phyloP scores from a whole-genome alignment of 2,329 filamentous ascomycete species.

The Amauroascus niger region DNA sequence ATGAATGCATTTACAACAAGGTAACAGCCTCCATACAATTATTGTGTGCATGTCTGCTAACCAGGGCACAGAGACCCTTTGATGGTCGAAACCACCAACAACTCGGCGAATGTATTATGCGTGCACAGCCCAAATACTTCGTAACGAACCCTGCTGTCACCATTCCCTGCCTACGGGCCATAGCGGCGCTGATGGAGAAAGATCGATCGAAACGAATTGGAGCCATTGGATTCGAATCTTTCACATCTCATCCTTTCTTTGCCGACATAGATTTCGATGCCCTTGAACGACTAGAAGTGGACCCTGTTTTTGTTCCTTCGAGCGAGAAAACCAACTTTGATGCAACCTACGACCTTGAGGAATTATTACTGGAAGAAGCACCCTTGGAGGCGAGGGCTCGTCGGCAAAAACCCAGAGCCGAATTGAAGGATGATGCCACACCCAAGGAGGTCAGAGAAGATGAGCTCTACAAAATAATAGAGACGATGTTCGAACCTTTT shows the following conservation, averaged over 20 bases:
- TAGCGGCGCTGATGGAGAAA: conserved; percentile 70
- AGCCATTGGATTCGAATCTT: conserved; percentile 69
- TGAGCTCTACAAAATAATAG: conserved; percentile 87
- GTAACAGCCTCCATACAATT: conserved; percentile 39
- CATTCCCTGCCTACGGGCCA: conserved; percentile 77
- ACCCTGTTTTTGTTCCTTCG: conserved; percentile 84
- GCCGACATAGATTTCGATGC: conserved; percentile 71
- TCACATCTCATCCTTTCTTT: conserved; percentile 85
- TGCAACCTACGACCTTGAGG: conserved; percentile 93
- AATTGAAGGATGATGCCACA: conserved; percentile 85
- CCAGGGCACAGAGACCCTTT: conserved; percentile 63
- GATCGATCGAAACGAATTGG: conserved; percentile 76
- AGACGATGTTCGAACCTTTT: conserved; percentile 86
- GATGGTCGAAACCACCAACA: conserved; percentile 78
- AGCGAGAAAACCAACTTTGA: conserved; percentile 99
- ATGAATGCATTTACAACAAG: conserved; percentile 99
- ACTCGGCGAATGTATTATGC: conserved; percentile 69
- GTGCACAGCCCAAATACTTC: conserved; percentile 76
- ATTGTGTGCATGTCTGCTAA: conserved; percentile 24
- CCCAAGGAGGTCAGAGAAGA: conserved; percentile 92
- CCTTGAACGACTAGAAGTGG: conserved; percentile 75
- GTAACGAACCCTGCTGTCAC: conserved; percentile 85
- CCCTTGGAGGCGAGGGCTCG: conserved; percentile 85
- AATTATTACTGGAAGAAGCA: conserved; percentile 85
- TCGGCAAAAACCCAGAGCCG: conserved; percentile 85